Percentiles rank a stretch among this genome's conserved stretches.
phyloP scores from a whole-genome alignment of 768 basidiomycete species.

The Kwoniella mangroviensis region DNA sequence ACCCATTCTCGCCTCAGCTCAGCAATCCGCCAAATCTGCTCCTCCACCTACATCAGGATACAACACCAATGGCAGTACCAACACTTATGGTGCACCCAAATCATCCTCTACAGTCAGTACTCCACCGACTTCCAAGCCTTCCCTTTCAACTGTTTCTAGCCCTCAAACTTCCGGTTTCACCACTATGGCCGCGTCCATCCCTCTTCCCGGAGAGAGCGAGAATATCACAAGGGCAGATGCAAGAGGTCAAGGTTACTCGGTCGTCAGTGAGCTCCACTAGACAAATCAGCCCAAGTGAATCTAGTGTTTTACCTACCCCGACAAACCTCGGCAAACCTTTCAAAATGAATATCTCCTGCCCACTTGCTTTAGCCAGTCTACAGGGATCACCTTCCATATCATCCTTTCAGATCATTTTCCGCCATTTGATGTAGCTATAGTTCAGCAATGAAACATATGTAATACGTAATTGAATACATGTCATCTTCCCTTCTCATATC shows the following conservation, averaged over 20 bases:
- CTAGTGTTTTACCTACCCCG: too few relatives aligned
- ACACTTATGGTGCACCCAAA: slow-evolving; percentile 9
- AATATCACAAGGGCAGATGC: slow-evolving; percentile 19
- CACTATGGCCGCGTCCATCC: slow-evolving; percentile 13
- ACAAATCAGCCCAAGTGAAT: neutral
- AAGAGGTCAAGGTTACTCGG: slow-evolving; percentile 19
- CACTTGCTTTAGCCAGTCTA: neutral
- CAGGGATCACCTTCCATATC: neutral
- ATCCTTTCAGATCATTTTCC: too few relatives aligned
- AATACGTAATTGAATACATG: slow-evolving; percentile 12
- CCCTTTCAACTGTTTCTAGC: slow-evolving; percentile 11
- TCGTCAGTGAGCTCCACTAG: slow-evolving; percentile 20
- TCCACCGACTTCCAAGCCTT: slow-evolving; percentile 23
- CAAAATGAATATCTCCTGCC: too few relatives aligned
- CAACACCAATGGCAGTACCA: neutral
- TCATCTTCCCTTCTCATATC: neutral
- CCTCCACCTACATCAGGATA: slow-evolving; percentile 2
- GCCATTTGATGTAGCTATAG: neutral
- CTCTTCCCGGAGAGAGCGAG: slow-evolving; percentile 14
- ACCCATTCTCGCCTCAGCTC: slow-evolving; percentile 22
- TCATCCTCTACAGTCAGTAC: slow-evolving; percentile 12
- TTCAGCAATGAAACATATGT: neutral
- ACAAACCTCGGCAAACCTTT: too few relatives aligned
- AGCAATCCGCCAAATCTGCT: slow-evolving; percentile 1
- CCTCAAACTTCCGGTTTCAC: slow-evolving; percentile 17